Evolutionary conservation across 768 basidiomycete species (phyloP), one percentile per base, ranked within the genome.

Genomic region (Postia placenta): DNA sequence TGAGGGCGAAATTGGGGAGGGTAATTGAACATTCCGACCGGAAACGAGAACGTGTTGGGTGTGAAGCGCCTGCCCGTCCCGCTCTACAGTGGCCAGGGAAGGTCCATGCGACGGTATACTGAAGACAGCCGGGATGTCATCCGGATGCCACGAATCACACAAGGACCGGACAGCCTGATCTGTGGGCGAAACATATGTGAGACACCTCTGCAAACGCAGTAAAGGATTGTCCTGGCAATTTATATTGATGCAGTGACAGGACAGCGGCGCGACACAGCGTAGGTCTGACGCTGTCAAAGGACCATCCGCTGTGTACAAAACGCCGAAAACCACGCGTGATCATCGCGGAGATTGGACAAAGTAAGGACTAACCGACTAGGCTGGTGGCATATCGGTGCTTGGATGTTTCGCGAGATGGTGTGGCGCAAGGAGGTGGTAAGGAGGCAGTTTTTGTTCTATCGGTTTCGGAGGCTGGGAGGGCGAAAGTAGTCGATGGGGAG

Each of bases 161-260:
- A 91, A 65, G 3, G 80, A 82, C 59, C 81, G 85, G 51, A 89
- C 81, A 33, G 87, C 81, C 78, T 87, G 83, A 71, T 90, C 87
- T 90, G 63, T 35, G 39, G 38, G 45, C 30, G n/a, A 33, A 33
- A 15, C 30, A 33, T 15, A 33, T 7, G 30, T 33, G 30, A 33
- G 30, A 33, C 30, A 33, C 15, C 15, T 15, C 30, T 7, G 7
- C 30, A 33, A 33, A 33, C 30, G 9, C 9, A 33, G 7, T 15
- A 33, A 33, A 33, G 9, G 7, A n/a, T n/a, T n/a, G n/a, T n/a
- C n/a, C n/a, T n/a, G n/a, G n/a, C n/a, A n/a, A n/a, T n/a, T n/a
- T n/a, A n/a, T n/a, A n/a, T n/a, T n/a, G n/a, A n/a, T n/a, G n/a
- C n/a, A n/a, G n/a, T n/a, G n/a, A n/a, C n/a, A n/a, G n/a, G n/a